Base-by-base conservation (phyloP, 1,139 yeast genomes). In the Pichia norvegensis region DNA sequence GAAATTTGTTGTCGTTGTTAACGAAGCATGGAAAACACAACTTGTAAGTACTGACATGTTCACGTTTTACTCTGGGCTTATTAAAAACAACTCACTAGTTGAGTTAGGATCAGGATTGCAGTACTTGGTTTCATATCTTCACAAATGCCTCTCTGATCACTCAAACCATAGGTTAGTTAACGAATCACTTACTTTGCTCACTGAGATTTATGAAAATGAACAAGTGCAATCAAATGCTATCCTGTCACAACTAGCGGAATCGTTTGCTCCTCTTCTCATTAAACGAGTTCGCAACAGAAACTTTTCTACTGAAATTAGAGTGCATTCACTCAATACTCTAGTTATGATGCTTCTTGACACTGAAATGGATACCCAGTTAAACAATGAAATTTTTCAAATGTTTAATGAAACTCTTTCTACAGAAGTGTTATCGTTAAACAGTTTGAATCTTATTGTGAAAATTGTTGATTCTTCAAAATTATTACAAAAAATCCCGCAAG, bases 271-370 rank as follows among this genome's bases (percentile, higher is more conserved):
- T 17, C 33, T 50, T 4, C 43, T 61, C 19, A 41, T 65, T 3
- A 63, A 61, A n/a, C 73, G 70, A 45, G 66, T 70, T 6, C 54
- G 63, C 2, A 67, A 69, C 39, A 69, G 72, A 40, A 64, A 66
- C 14, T 68, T 69, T 47, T 76, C 81, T 8, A 64, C 74, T 48
- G 82, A 77, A 42, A 69, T 78, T 17, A 65, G 81, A 42, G 74
- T 73, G 50, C 66, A 65, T 41, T 69, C 80, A 8, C 64, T 79
- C 11, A 46, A 51, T 16, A 64, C 69, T 8, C 55, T 75, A 10
- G 66, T 69, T n/a, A 57, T 58, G 29, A 53, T 65, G 37, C 51
- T 59, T 29, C 49, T 55, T 13, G 51, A 57, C 23, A 55, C 63
- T 16, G 37, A 41, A 8, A 22, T 42, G 9, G 36, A 22, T 14